phyloP scores from a whole-genome alignment of 2,329 filamentous ascomycete genomes.

The Cercospora sp. region DNA sequence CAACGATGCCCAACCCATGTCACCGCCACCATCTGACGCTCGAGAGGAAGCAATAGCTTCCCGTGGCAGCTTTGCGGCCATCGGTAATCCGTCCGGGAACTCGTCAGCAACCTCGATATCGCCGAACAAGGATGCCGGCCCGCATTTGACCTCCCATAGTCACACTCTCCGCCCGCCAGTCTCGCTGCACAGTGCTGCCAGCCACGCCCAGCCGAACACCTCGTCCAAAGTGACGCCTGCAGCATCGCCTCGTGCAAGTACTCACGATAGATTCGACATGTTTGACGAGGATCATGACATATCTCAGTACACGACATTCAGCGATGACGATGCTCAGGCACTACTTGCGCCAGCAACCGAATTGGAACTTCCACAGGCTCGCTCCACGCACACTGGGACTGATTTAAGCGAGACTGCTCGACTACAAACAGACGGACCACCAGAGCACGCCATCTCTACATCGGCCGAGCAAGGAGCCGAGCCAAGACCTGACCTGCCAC shows the following conservation, averaged over 20 bases:
- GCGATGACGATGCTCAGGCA: slow-evolving; percentile 19
- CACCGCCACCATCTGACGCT: slow-evolving; percentile 36
- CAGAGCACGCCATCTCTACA: neutral
- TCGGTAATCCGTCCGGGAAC: slow-evolving; percentile 28
- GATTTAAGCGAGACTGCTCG: slow-evolving; percentile 25
- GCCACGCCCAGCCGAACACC: slow-evolving; percentile 47
- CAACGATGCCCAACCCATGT: slow-evolving; percentile 40
- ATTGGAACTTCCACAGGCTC: slow-evolving; percentile 23
- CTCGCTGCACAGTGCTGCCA: slow-evolving; percentile 31
- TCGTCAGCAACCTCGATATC: neutral
- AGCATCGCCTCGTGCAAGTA: neutral
- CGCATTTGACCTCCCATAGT: slow-evolving; percentile 27
- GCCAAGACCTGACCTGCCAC: neutral
- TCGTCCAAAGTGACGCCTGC: slow-evolving; percentile 38
- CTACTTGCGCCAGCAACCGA: neutral
- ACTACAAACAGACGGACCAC: neutral
- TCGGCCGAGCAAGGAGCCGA: neutral
- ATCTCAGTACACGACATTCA: slow-evolving; percentile 7
- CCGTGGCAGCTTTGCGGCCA: neutral
- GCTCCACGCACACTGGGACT: slow-evolving; percentile 24
- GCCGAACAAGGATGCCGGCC: slow-evolving; percentile 15
- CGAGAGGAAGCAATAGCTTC: slow-evolving; percentile 16
- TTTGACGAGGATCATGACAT: slow-evolving; percentile 6
- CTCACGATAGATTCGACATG: slow-evolving; percentile 30
- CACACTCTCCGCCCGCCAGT: slow-evolving; percentile 34